These are phyloP conservation scores for Rutstroemia sydowiana DNA, from an alignment of 2,329 filamentous ascomycete species.

Conservation along the genomic window DNA sequence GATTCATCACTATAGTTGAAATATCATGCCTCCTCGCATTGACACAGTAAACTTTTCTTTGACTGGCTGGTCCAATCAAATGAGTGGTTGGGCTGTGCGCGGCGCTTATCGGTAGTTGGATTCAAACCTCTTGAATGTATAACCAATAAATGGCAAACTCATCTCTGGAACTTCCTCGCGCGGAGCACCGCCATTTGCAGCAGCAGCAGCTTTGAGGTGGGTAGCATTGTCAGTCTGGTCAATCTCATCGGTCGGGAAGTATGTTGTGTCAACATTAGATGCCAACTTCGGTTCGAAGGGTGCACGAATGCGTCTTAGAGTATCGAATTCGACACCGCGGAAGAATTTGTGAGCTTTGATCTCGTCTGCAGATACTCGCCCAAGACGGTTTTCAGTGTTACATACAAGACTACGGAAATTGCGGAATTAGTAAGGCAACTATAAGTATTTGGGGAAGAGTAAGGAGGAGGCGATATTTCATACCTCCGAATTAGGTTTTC, in stretches of 20 bases:
- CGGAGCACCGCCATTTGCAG: slow-evolving; percentile 43
- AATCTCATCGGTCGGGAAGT: slow-evolving; percentile 98
- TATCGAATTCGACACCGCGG: slow-evolving; percentile 92
- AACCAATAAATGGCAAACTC: slow-evolving; percentile 91
- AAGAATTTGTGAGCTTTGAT: slow-evolving; percentile 96
- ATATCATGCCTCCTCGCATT: not conserved
- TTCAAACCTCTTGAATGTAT: slow-evolving; percentile 96
- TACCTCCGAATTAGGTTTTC: slow-evolving; percentile 90
- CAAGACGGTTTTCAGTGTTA: slow-evolving; percentile 86
- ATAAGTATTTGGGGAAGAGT: not conserved
- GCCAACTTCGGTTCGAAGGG: slow-evolving; percentile 92
- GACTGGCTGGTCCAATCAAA: not conserved
- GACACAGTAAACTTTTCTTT: not conserved
- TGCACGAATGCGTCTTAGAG: slow-evolving; percentile 82
- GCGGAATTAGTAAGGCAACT: slow-evolving; percentile 23
- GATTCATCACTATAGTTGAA: slow-evolving; percentile 1
- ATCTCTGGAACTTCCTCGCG: slow-evolving; percentile 83
- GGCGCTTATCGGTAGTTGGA: slow-evolving; percentile 53
- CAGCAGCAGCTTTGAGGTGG: slow-evolving; percentile 68
- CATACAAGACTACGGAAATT: slow-evolving; percentile 66
- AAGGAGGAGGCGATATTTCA: slow-evolving; percentile 29
- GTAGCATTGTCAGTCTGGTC: slow-evolving; percentile 93
- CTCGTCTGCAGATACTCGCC: slow-evolving; percentile 77
- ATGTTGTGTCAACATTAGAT: slow-evolving; percentile 91
- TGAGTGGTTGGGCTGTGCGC: not conserved